A percentile compares a stretch with the other conserved stretches of the same genome.
These are phyloP conservation scores for Geum urbanum DNA, from an alignment of 306 rosid genomes.

Conservation along the genomic window DNA sequence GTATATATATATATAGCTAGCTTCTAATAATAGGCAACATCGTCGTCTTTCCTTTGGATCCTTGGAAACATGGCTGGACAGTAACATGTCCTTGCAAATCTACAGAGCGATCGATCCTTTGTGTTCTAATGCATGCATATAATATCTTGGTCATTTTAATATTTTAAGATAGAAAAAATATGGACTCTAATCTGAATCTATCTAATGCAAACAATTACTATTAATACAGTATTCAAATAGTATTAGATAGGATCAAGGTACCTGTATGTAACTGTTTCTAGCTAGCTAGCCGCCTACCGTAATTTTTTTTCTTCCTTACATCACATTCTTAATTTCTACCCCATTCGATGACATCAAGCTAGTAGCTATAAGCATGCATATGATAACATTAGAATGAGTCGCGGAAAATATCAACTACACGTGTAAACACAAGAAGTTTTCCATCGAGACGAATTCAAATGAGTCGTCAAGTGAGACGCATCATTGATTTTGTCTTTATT, in stretches of 20 bases:
- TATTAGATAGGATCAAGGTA: not conserved
- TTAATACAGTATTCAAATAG: not conserved
- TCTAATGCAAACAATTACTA: not conserved
- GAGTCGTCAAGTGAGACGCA: not conserved
- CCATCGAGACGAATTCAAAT: not conserved
- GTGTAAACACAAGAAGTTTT: not conserved
- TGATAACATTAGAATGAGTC: not conserved
- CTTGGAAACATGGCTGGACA: not conserved
- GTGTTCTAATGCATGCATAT: not conserved
- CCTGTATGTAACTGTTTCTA: not conserved
- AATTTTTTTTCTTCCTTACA: too few species aligned
- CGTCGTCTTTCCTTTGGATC: slow-evolving; percentile 22
- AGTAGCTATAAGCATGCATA: not conserved
- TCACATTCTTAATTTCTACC: not conserved
- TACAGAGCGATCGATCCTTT: not conserved
- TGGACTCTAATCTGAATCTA: not conserved
- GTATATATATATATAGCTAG: not conserved
- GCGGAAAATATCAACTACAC: not conserved
- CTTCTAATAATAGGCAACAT: not conserved
- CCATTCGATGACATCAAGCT: not conserved
- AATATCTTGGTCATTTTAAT: not conserved
- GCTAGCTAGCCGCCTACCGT: not conserved
- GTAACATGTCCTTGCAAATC: not conserved
- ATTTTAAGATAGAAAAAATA: not conserved
- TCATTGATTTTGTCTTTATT: not conserved